phyloP scores from a whole-genome alignment of 805 yeast genomes.

The Candida coleopterorum region DNA sequence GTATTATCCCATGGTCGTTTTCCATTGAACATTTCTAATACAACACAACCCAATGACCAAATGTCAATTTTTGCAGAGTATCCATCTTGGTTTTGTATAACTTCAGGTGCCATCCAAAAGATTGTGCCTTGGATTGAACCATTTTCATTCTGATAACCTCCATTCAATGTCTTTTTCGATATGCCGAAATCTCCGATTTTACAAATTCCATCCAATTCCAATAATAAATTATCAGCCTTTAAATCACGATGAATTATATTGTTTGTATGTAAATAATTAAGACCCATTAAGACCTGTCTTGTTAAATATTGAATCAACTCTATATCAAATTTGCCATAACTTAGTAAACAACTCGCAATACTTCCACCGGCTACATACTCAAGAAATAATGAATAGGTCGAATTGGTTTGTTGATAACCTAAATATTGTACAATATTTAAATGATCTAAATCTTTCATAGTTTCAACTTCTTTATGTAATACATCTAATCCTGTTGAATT shows the following conservation, averaged over 20 bases:
- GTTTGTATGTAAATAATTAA: conserved; percentile 79
- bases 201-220: conserved; percentile 90
- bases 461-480: conserved; percentile 83
- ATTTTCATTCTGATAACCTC: conserved; percentile 85
- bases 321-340: conserved; percentile 84
- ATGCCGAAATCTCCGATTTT: conserved; percentile 97
- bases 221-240: conserved; percentile 85
- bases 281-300: conserved; percentile 74
- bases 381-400: conserved; percentile 77
- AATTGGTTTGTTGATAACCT: conserved; percentile 78
- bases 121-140: conserved; percentile 99
- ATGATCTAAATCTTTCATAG: conserved; percentile 91
- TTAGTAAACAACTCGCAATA: conserved; percentile 77
- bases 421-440: conserved; percentile 91
- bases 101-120: conserved; percentile 99
- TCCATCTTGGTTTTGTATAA: conserved; percentile 84
- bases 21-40: conserved; percentile 96
- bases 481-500: conserved; percentile 65
- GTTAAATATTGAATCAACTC: conserved; percentile 66
- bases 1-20: conserved; percentile 95
- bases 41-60: conserved; percentile 98
- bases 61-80: conserved; percentile 97
- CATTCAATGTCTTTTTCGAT: conserved; percentile 59
- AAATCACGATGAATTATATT: conserved; percentile 92
- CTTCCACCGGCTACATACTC: conserved; percentile 99